Percentiles rank a stretch among this genome's conserved stretches.
phyloP scores from a whole-genome alignment of 768 basidiomycete genomes.

The Phylloporus scabripes region DNA sequence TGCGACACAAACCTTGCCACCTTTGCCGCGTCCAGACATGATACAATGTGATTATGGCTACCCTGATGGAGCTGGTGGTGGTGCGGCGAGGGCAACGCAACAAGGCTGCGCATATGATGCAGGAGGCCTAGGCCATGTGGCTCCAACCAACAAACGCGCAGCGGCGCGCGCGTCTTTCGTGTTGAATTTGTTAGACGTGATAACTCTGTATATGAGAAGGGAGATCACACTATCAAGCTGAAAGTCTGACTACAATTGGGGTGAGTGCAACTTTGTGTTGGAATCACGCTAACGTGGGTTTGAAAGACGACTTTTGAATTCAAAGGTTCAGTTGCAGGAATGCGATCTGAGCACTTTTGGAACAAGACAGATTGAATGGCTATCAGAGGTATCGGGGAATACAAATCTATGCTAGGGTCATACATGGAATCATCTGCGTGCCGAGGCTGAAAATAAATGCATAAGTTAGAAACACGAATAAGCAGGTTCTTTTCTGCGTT shows the following conservation, averaged over 20 bases:
- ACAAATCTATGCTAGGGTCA: slow-evolving; percentile 13
- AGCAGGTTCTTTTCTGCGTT: background rate
- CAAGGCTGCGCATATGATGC: background rate
- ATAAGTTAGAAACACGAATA: background rate
- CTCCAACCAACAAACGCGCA: background rate
- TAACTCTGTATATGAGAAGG: no score
- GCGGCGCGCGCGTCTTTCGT: background rate
- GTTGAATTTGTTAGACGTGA: no score
- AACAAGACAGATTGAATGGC: slow-evolving; percentile 31
- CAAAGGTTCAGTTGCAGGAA: slow-evolving; percentile 47
- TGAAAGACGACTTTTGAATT: slow-evolving; percentile 44
- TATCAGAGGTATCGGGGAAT: background rate
- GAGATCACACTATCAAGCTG: no score
- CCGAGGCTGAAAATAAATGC: background rate
- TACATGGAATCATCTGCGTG: background rate
- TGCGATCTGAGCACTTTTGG: slow-evolving; percentile 38
- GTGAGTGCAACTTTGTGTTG: no score
- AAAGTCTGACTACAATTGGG: no score
- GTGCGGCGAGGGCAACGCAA: background rate
- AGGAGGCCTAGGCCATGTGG: background rate
- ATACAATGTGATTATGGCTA: background rate
- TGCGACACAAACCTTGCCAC: background rate
- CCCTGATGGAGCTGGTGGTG: background rate
- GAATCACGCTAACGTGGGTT: no score
- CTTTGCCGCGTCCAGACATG: slow-evolving; percentile 33